Conservation (phyloP, 495 filamentous ascomycete species). For the Neurospora sp. region DNA sequence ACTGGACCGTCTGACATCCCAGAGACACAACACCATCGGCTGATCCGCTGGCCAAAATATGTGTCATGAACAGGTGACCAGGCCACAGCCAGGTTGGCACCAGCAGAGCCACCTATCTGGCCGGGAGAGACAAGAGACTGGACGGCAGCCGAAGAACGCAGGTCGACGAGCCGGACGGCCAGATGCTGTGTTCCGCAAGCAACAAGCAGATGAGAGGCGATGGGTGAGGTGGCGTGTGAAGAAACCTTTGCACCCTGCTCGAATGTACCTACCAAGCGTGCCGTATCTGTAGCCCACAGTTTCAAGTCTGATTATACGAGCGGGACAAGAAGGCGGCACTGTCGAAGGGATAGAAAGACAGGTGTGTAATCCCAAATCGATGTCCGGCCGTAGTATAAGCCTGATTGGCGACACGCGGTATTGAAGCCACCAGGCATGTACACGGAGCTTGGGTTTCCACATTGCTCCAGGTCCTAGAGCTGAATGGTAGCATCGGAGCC, state of each 20-base stretch:
- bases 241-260: conserved; percentile 61
- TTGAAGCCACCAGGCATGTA: conserved; percentile 2
- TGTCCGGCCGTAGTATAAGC: conserved; percentile 33
- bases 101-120: conserved; percentile 42
- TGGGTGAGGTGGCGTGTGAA: conserved; percentile 64
- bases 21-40: conserved; percentile 68
- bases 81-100: conserved; percentile 58
- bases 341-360: conserved; percentile 87
- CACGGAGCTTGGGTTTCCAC: conserved; percentile 36
- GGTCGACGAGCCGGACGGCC: conserved; percentile 68
- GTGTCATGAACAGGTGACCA: conserved; percentile 70
- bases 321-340: conserved; percentile 66
- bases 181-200: conserved; percentile 78
- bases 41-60: conserved; percentile 69
- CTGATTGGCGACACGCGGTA: conserved; percentile 13
- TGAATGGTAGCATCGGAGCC: conserved; percentile 69
- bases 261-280: conserved; percentile 54
- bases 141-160: conserved; percentile 68
- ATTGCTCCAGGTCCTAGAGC: conserved; percentile 71
- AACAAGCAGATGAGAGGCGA: conserved; percentile 60
- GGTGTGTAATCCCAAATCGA: conserved; percentile 70
- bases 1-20: conserved; percentile 71
- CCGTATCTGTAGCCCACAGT: conserved; percentile 54
- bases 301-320: conserved; percentile 79
- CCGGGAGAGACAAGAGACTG: conserved; percentile 44